Conservation (phyloP, 768 basidiomycete genomes). For the Mycena maculata region DNA sequence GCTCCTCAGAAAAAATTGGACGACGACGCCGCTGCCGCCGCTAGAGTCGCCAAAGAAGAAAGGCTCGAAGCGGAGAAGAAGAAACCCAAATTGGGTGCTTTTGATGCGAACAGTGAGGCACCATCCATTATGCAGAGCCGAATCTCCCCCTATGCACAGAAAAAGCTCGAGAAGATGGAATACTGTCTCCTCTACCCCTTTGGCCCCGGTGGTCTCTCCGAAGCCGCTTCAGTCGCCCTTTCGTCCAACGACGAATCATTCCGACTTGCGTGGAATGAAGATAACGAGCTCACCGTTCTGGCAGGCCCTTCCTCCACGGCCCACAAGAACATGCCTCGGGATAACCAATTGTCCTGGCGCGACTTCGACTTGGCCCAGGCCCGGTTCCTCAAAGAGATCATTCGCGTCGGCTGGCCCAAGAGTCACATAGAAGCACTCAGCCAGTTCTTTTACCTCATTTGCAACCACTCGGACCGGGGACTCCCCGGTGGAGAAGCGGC, state of each 20-base stretch:
- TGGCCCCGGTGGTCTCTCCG: not conserved
- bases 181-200: no score
- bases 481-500: not conserved
- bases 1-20: no score
- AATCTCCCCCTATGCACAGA: no score
- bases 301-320: not conserved
- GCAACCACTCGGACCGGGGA: not conserved
- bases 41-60: no score
- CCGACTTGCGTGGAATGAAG: not conserved
- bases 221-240: not conserved
- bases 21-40: no score
- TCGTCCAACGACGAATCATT: slow-evolving; percentile 9
- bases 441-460: slow-evolving; percentile 8
- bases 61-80: no score
- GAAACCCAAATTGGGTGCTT: no score
- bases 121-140: no score
- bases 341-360: slow-evolving; percentile 1
- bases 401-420: not conserved
- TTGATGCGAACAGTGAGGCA: no score
- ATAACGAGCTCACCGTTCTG: slow-evolving; percentile 10
- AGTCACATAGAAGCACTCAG: not conserved
- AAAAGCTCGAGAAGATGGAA: no score
- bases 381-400: slow-evolving; percentile 6
- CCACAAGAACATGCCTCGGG: slow-evolving; percentile 5
- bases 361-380: not conserved